These are phyloP conservation scores for Tuber melanosporum DNA, from an alignment of 495 filamentous ascomycete species.

Conservation along the genomic window DNA sequence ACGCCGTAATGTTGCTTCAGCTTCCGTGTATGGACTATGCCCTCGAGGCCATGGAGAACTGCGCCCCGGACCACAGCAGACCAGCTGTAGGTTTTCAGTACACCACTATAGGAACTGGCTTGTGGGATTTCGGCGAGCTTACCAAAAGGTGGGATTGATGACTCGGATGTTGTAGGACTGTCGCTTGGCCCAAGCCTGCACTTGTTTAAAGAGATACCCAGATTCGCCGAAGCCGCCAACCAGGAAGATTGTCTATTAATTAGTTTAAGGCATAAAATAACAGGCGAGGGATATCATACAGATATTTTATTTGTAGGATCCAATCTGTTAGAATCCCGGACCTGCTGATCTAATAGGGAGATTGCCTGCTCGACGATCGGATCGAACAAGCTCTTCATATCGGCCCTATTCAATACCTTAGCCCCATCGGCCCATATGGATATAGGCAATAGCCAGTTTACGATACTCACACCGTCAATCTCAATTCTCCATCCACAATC, in stretches of 20 bases:
- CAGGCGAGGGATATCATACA: neutral
- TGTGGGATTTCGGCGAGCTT: slow-evolving; percentile 7
- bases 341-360: slow-evolving; percentile 31
- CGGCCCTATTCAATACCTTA: slow-evolving; percentile 17
- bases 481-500: slow-evolving; percentile 17
- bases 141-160: slow-evolving; percentile 21
- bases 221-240: slow-evolving; percentile 44
- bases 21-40: slow-evolving; percentile 9
- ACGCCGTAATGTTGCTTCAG: slow-evolving; percentile 39
- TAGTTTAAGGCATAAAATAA: slow-evolving; percentile 2
- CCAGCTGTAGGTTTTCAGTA: slow-evolving; percentile 25
- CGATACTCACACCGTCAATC: slow-evolving; percentile 10
- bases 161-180: slow-evolving; percentile 8
- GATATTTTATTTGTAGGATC: slow-evolving; percentile 13
- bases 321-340: slow-evolving; percentile 13
- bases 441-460: neutral
- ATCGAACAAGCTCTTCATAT: slow-evolving; percentile 40
- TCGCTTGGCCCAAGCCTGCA: slow-evolving; percentile 34
- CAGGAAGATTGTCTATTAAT: slow-evolving; percentile 39
- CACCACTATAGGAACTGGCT: neutral
- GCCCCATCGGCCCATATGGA: neutral
- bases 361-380: slow-evolving; percentile 38
- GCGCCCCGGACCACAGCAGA: slow-evolving; percentile 39
- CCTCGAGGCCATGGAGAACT: slow-evolving; percentile 35
- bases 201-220: slow-evolving; percentile 25